Base-by-base conservation (phyloP, 2,329 filamentous ascomycete species). In the Xylariaceae sp. region DNA sequence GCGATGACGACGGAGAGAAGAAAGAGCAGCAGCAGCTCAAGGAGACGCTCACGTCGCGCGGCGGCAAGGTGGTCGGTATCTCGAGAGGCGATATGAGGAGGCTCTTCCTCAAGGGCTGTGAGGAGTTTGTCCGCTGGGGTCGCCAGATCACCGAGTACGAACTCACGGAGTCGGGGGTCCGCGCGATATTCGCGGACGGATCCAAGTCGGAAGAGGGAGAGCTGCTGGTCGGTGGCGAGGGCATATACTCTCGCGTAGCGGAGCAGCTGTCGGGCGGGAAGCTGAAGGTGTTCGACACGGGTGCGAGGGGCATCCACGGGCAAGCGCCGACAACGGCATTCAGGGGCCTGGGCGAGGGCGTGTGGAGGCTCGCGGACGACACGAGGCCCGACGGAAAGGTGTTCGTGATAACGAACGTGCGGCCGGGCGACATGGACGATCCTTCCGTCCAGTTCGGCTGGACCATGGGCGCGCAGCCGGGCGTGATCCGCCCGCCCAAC, bases 291-390 rank as follows among this genome's bases (percentile, higher is more conserved):
- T 83, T 73, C 52, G 79, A 83, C 48, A 76, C 76, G 0, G 78
- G 78, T 3, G 73, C 78, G 0, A 60, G 78, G 33, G 77, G 78
- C 1, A 81, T 83, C 16, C 79, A 83, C 48, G 80, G 79, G 0
- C 76, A 82, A 53, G 76, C 80, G 6, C 75, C 77, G 0, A 76
- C 70, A 0, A 68, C 71, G 0, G 77, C 78, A 0, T 83, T 82
- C 64, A 74, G 72, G 43, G 68, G 58, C 0, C 63, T 83, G 1
- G 78, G 78, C 1, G 78, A 83, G 55, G 79, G 80, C 2, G 79
- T 84, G 0, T 83, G 73, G 53, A 52, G 68, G 2, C n/a, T 80
- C 0, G 50, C 56, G 1, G 79, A 83, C 50, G 57, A 64, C 2
- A 61, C 65, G 0, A 63, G 68, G 9, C 57, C 67, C 0, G 54